A percentile compares a stretch with the other conserved stretches of the same genome.
Evolutionary conservation across 192 early-diverging fungal genomes (phyloP).

Genomic region (Backusella luteola): DNA sequence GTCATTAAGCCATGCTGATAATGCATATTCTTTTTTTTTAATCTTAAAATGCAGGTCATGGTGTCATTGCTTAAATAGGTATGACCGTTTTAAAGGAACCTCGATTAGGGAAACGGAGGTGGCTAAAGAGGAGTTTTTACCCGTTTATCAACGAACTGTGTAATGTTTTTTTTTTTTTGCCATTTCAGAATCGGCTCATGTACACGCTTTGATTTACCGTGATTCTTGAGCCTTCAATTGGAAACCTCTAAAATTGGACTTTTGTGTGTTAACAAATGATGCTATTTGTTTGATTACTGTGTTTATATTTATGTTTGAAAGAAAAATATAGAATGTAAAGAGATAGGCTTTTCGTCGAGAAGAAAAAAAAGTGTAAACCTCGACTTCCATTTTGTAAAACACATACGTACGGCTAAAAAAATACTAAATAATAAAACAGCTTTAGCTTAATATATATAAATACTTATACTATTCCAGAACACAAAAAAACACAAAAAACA

Average conservation of each 20-base stretch:
- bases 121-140: constrained; percentile 1
- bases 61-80: background rate
- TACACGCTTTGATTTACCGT: background rate
- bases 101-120: background rate
- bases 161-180: background rate
- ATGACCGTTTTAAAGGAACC: background rate
- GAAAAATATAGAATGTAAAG: too few species aligned
- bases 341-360: too few species aligned
- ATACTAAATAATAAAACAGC: too few species aligned
- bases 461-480: too few species aligned
- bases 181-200: too few species aligned
- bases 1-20: background rate
- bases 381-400: too few species aligned
- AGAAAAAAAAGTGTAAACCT: too few species aligned
- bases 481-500: background rate
- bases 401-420: too few species aligned
- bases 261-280: background rate
- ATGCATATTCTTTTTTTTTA: background rate
- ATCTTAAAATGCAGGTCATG: background rate
- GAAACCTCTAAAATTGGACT: background rate
- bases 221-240: background rate
- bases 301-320: too few species aligned
- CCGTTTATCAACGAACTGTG: background rate
- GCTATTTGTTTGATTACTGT: background rate
- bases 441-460: too few species aligned